Base-by-base conservation (phyloP, 2,329 filamentous ascomycete genomes). In the Fusarium chuoi region DNA sequence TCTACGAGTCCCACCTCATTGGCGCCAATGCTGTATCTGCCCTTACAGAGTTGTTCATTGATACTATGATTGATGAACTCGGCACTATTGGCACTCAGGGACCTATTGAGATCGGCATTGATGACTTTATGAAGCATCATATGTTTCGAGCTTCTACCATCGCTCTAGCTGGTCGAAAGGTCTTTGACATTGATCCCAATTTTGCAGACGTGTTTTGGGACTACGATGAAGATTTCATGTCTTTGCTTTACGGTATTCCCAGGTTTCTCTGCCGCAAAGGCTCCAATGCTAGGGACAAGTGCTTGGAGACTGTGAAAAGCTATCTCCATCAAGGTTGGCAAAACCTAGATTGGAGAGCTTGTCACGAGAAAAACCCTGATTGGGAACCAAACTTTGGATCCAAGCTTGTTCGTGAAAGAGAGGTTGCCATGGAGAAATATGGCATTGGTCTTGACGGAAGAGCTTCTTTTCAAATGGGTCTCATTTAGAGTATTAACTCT, bases 401-500 rank as follows among this genome's bases (percentile, higher is more conserved):
- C 10, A 76, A 73, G 46, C 58, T 77, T 55, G 74, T 77, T 35
- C 75, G 75, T 20, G 74, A 77, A 45, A 62, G 75, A 61, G 75
- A 77, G 10, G 36, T 65, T 42, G 72, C 74, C 42, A 76, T 77
- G 65, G 67, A 72, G 26, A 76, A 77, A 30, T 77, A 74, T 33
- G 75, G 75, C 1, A 73, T 77, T 12, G 66, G 74, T 4, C 48
- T 76, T 11, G 74, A 75, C 15, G 75, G 74, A 6, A 69, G 75
- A 6, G 72, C 75, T 3, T 75, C 74, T 11, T 77, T 77, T 30
- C 75, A 77, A 5, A 75, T 77, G 72, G 75, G 75, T 10, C 67
- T 77, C 7, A 77, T 77, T 28, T 77, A 74, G 75, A 76, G 74
- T 6, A 77, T 77, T n/a, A 77, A 77, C 41, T 76, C 74, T 0